Evolutionary conservation across 306 rosid species (phyloP).

Genomic region (Trifolium pratense): DNA sequence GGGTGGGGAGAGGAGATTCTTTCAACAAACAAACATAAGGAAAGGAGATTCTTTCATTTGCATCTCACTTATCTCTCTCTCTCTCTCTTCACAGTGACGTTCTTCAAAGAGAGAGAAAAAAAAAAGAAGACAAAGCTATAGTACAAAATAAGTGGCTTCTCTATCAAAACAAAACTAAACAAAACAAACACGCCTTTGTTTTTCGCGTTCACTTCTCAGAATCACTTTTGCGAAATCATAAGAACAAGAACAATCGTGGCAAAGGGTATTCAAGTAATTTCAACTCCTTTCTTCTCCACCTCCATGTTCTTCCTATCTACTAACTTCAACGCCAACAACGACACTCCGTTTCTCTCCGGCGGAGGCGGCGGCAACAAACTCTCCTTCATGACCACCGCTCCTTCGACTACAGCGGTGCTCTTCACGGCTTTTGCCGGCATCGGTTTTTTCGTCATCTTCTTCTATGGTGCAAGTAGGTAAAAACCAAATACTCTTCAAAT

Average conservation of each 20-base stretch:
- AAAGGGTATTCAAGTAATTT: conserved; percentile 49
- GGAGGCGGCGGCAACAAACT: conserved; percentile 48
- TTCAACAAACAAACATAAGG: conserved; percentile 39
- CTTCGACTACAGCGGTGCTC: conserved; percentile 55
- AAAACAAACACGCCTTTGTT: conserved; percentile 37
- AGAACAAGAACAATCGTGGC: neutral
- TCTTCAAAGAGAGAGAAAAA: conserved; percentile 46
- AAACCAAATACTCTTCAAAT: conserved; percentile 33
- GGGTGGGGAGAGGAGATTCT: too few relatives aligned
- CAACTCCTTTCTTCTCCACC: neutral
- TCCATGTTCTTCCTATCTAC: conserved; percentile 70
- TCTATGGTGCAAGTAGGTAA: conserved; percentile 81
- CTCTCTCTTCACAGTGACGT: conserved; percentile 30
- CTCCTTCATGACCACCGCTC: conserved; percentile 50
- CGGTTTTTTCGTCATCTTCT: conserved; percentile 59
- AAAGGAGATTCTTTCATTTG: conserved; percentile 41
- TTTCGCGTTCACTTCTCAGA: conserved; percentile 31
- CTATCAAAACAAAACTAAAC: conserved; percentile 35
- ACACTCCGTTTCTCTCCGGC: conserved; percentile 51
- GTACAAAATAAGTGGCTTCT: conserved; percentile 30
- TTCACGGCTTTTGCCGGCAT: conserved; percentile 78
- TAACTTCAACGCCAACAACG: conserved; percentile 44
- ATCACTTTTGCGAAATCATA: neutral
- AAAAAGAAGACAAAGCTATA: conserved; percentile 34
- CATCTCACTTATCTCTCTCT: conserved; percentile 29